Percentiles rank a stretch among this genome's conserved stretches.
Evolutionary conservation across 2,329 filamentous ascomycete species (phyloP).

Genomic region (Elsinoe fawcettii): DNA sequence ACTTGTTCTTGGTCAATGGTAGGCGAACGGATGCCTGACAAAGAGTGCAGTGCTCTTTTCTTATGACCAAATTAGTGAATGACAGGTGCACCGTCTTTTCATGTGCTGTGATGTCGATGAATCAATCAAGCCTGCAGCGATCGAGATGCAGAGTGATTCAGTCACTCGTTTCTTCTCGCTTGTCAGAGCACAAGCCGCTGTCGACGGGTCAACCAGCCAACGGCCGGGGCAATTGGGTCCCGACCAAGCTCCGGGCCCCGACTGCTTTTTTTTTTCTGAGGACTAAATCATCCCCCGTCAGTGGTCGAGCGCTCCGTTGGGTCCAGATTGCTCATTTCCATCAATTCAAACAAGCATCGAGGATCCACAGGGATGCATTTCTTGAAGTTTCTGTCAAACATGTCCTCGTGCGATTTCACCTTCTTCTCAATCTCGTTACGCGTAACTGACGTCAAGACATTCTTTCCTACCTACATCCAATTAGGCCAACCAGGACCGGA

Average conservation of each 20-base stretch:
- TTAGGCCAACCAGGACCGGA: neutral
- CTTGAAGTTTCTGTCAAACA: neutral
- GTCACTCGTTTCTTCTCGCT: neutral
- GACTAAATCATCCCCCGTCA: neutral
- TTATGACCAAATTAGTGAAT: neutral
- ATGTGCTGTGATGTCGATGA: constrained; percentile 1
- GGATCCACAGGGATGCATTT: neutral
- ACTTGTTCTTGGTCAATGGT: too few species aligned
- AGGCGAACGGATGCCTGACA: too few species aligned
- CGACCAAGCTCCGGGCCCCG: neutral
- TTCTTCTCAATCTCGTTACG: neutral
- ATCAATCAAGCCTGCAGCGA: constrained; percentile 7
- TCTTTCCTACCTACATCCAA: neutral
- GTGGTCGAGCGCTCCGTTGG: neutral
- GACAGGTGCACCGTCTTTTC: neutral
- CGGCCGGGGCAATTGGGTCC: neutral
- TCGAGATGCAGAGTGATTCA: neutral
- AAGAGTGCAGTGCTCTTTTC: neutral
- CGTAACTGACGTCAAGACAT: constrained; percentile 1
- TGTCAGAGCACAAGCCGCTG: neutral
- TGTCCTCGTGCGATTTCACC: neutral
- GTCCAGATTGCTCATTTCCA: neutral
- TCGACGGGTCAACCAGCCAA: neutral
- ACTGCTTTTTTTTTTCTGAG: neutral
- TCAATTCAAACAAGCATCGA: neutral